Base-by-base conservation (phyloP, 371 early-diverging fungal genomes). In the Blakeslea trispora region DNA sequence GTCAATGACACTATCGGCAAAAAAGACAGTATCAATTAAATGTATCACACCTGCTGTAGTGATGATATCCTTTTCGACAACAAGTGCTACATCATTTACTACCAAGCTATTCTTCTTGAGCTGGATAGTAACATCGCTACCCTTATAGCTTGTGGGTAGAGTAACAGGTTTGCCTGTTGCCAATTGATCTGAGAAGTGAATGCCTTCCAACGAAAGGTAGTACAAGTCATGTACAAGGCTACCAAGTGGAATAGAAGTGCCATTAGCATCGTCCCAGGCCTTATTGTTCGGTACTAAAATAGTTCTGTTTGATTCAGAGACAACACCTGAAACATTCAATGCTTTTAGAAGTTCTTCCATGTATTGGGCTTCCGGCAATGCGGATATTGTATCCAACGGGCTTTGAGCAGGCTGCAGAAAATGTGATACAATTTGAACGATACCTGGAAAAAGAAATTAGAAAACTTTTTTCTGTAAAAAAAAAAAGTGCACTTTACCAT, bases 1-100 rank as follows among this genome's bases (percentile, higher is more conserved):
- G 34, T 18, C 14, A 46, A 45, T 15, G 45, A 34, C 4, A 21
- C 34, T 18, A 46, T 58, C 51, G 10, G 51, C 53, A 4, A 48
- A 31, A 1, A 64, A 10, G 10, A 68, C 64, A 3, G 17, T 41
- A 34, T 68, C 69, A 1, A 68, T 55, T 0, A 68, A 15, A 51
- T 68, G 69, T 2, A 68, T 43, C 1, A 68, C 51, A 7, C 69
- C 69, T 15, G 32, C 19, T 1, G 61, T 53, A 0, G 69, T 68
- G 10, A 64, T 21, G 17, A 68, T 60, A 19, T 68, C 64, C 10
- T 53, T 45, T 10, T 50, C 32, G 1, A 68, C 34, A 13, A 68
- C 22, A 0, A 23, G 8, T 3, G 69, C 57, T 5, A 35, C 40
- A 3, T 54, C 45, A 45, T 53, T 21, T 40, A 52, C 37, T 0